A percentile compares a stretch with the other conserved stretches of the same genome.
phyloP scores from a whole-genome alignment of 495 filamentous ascomycete genomes.

The Podospora comata region DNA sequence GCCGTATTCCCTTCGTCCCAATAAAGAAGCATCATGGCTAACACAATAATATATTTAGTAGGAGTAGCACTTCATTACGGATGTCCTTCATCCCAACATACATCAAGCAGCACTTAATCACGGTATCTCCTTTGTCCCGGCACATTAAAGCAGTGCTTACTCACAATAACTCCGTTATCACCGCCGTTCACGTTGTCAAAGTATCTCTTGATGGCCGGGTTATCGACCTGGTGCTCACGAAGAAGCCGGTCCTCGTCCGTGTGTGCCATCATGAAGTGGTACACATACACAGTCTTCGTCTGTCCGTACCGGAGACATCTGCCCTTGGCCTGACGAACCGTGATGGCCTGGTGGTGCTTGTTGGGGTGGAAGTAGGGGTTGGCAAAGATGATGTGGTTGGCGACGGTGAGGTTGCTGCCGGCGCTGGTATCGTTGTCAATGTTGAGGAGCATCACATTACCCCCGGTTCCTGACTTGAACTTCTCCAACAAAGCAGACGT shows the following conservation, averaged over 20 bases:
- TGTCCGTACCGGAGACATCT: slow-evolving; percentile 67
- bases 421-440: slow-evolving; percentile 62
- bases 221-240: slow-evolving; percentile 29
- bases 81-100: too few species aligned
- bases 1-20: too few species aligned
- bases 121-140: too few species aligned
- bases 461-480: slow-evolving; percentile 28
- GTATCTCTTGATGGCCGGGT: not conserved
- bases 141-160: too few species aligned
- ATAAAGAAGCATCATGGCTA: too few species aligned
- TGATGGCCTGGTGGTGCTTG: slow-evolving; percentile 56
- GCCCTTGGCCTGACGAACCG: slow-evolving; percentile 70
- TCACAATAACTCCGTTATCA: not conserved
- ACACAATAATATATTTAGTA: too few species aligned
- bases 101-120: too few species aligned
- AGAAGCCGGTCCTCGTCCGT: slow-evolving; percentile 73
- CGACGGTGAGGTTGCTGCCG: slow-evolving; percentile 68
- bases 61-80: too few species aligned
- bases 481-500: slow-evolving; percentile 13
- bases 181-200: slow-evolving; percentile 6
- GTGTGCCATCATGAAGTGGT: slow-evolving; percentile 58
- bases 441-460: slow-evolving; percentile 63
- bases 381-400: slow-evolving; percentile 76
- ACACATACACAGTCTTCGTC: slow-evolving; percentile 62
- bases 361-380: slow-evolving; percentile 53